Conservation (phyloP, 2,329 filamentous ascomycete species). For the Diaporthe sp. region DNA sequence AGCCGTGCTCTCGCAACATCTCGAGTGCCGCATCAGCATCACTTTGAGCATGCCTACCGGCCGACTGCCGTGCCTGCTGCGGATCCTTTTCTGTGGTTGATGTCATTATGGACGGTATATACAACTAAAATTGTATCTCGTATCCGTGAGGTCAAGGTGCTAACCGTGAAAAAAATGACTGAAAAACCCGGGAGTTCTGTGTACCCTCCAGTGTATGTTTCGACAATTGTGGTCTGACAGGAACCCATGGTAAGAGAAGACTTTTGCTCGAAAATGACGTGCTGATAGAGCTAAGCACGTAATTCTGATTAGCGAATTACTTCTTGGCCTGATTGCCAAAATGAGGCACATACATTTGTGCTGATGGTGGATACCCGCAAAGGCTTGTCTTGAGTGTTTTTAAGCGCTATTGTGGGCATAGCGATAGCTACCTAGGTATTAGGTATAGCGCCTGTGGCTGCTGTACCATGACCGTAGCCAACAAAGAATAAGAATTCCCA, state of each 20-base stretch:
- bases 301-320: not conserved
- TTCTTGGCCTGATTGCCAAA: not conserved
- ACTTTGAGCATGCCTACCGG: not conserved
- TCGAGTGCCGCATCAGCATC: slow-evolving; percentile 1
- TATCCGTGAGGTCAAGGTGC: not conserved
- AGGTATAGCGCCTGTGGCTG: too few species aligned
- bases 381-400: not conserved
- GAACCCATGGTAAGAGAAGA: not conserved
- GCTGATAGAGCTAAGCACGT: not conserved
- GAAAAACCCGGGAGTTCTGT: too few species aligned
- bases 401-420: too few species aligned
- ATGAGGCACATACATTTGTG: not conserved
- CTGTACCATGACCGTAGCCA: not conserved
- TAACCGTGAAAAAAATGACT: not conserved
- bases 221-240: not conserved
- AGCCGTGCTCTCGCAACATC: not conserved
- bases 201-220: not conserved
- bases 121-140: not conserved
- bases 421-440: not conserved
- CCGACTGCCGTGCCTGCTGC: not conserved
- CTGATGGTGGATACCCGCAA: not conserved
- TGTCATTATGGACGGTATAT: not conserved
- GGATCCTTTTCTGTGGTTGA: not conserved
- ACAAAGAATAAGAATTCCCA: too few species aligned
- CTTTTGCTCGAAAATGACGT: not conserved